Base-by-base conservation (phyloP, 371 early-diverging fungal genomes). In the Haplosporangium sp. region DNA sequence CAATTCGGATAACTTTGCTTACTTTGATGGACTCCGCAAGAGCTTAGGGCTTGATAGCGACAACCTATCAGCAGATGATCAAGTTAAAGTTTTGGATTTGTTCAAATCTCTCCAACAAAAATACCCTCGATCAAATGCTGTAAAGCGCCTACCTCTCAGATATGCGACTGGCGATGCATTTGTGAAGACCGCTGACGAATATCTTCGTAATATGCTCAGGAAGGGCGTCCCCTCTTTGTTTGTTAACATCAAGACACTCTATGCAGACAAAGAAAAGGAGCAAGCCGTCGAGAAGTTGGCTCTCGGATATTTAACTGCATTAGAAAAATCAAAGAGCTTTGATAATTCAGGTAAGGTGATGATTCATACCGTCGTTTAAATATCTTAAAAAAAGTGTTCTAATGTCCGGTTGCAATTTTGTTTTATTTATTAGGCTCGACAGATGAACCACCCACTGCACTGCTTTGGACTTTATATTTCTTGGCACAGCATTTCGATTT, bases 161-260 rank as follows among this genome's bases (percentile, higher is more conserved):
- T 91, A 92, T 77, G 90, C 92, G 34, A 82, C 86, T 17, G 98
- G 94, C 63, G 91, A 92, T 15, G 72, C 84, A 34, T 97, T 98
- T 86, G 86, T 85, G 34, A 64, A 67, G 27, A 83, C 86, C 63
- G 89, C 90, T 1, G 92, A 91, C 47, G 84, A 77, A 34, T 91
- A 93, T 68, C 85, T 96, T 15, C 90, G 90, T 57, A 86, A 82
- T 19, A 89, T 91, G 57, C 89, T 98, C 71, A 89, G 94, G 71
- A 96, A 96, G 85, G 97, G 97, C 42, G 93, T 97, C 3, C 97
- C 97, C 4, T 97, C 97, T 1, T 78, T 97, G 60, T 97, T 97
- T 74, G 89, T 90, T 59, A 93, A 90, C 77, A 83, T 96, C 75
- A 94, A 93, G 85, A 88, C 85, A 27, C 87, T 96, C 9, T 95